phyloP scores from a whole-genome alignment of 768 basidiomycete genomes.

The Naganishia friedmannii region DNA sequence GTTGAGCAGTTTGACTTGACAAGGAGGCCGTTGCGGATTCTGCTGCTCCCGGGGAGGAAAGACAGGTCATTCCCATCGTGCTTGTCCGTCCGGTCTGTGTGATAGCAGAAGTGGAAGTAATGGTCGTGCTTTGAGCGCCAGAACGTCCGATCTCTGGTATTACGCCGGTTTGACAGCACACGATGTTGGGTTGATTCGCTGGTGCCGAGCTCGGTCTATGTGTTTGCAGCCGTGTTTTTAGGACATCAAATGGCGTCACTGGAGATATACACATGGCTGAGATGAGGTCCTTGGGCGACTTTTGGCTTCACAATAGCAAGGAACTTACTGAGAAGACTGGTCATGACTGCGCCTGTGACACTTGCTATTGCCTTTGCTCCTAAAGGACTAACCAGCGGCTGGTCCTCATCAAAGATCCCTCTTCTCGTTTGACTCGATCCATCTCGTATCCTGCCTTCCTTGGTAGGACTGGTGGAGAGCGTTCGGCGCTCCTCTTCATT shows the following conservation, averaged over 20 bases:
- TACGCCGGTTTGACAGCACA: constrained; percentile 50
- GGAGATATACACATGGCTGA: constrained; percentile 9
- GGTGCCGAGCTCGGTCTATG: constrained; percentile 37
- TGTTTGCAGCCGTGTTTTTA: constrained; percentile 97
- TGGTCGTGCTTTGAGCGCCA: constrained; percentile 8
- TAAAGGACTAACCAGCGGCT: constrained; percentile 39
- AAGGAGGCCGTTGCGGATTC: constrained; percentile 32
- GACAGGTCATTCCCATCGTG: constrained; percentile 13
- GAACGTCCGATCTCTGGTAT: constrained; percentile 31
- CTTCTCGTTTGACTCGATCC: neutral
- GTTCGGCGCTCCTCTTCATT: neutral
- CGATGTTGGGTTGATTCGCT: constrained; percentile 26
- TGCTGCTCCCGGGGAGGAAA: constrained; percentile 31
- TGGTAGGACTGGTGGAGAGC: neutral
- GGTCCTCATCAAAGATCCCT: neutral
- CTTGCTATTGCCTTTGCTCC: constrained; percentile 48
- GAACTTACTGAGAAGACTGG: constrained; percentile 46
- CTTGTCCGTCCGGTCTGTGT: constrained; percentile 6
- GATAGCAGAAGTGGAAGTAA: constrained; percentile 9
- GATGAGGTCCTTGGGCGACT: neutral
- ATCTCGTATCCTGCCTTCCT: neutral
- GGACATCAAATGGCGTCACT: constrained; percentile 99
- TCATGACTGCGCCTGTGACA: constrained; percentile 48
- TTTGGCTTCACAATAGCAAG: neutral
- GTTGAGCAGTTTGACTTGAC: constrained; percentile 4